phyloP scores from a whole-genome alignment of 495 filamentous ascomycete genomes.

The Trichocladium uniseriatum region DNA sequence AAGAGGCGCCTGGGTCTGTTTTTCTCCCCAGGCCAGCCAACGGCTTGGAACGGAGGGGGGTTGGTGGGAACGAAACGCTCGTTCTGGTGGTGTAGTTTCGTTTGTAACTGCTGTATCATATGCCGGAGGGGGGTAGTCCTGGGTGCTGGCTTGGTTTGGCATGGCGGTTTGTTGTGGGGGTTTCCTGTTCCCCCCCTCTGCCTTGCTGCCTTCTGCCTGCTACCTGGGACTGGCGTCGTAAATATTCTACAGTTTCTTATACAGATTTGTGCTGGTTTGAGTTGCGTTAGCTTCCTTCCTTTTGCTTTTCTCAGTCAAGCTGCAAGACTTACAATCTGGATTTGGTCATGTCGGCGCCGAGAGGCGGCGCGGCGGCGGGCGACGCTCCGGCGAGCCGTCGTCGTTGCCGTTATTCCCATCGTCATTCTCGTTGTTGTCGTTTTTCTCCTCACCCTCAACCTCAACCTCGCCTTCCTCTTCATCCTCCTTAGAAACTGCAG shows the following conservation, averaged over 20 bases:
- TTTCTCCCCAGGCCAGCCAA: no score
- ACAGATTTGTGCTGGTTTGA: neutral
- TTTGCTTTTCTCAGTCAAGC: neutral
- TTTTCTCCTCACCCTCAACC: neutral
- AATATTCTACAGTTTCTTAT: constrained; percentile 3
- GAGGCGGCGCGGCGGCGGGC: neutral
- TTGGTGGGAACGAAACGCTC: constrained; percentile 7
- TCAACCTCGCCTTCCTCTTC: neutral
- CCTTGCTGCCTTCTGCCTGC: no score
- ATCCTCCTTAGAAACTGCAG: neutral
- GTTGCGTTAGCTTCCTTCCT: neutral
- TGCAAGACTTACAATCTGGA: neutral
- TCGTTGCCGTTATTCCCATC: neutral
- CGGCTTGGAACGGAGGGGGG: no score
- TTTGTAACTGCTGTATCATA: constrained; percentile 18
- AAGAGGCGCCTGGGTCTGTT: no score
- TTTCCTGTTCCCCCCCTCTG: neutral
- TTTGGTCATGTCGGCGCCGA: constrained; percentile 1
- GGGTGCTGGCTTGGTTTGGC: neutral
- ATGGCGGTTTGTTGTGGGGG: neutral
- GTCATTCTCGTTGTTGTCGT: neutral
- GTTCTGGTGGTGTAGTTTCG: constrained; percentile 12
- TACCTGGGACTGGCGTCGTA: neutral
- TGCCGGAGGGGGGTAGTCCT: neutral
- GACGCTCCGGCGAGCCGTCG: neutral